A percentile compares a stretch with the other conserved stretches of the same genome.
Evolutionary conservation across 2,329 filamentous ascomycete species (phyloP).

Genomic region (Biscogniauxia mediterranea): DNA sequence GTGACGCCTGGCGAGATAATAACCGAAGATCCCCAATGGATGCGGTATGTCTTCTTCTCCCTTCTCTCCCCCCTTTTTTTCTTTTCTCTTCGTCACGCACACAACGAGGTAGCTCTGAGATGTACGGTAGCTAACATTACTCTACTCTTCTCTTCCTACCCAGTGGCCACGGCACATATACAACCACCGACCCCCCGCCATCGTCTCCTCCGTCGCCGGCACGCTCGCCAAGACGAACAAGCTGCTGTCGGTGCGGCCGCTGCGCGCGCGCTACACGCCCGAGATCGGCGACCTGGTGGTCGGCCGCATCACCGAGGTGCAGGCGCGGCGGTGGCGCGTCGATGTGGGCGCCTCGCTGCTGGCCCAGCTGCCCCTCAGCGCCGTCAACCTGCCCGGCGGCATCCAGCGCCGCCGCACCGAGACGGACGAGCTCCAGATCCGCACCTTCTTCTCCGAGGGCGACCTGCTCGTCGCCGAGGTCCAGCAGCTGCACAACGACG

Average conservation of each 20-base stretch:
- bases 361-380: slow-evolving; percentile 78
- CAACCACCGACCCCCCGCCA: slow-evolving; percentile 63
- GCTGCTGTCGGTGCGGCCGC: slow-evolving; percentile 83
- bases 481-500: slow-evolving; percentile 83
- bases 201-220: slow-evolving; percentile 87
- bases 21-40: slow-evolving; percentile 93
- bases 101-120: neutral
- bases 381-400: slow-evolving; percentile 92
- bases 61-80: neutral
- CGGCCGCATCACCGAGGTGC: slow-evolving; percentile 92
- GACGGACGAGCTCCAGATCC: slow-evolving; percentile 95
- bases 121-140: slow-evolving; percentile 4
- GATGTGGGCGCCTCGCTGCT: slow-evolving; percentile 88
- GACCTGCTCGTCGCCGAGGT: slow-evolving; percentile 94
- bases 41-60: slow-evolving; percentile 56
- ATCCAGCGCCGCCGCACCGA: slow-evolving; percentile 89
- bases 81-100: no score
- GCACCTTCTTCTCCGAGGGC: slow-evolving; percentile 94
- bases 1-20: slow-evolving; percentile 88
- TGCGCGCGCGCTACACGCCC: slow-evolving; percentile 89
- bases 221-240: slow-evolving; percentile 94
- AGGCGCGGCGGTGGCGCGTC: slow-evolving; percentile 89
- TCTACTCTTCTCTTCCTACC: neutral
- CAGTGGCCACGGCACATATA: slow-evolving; percentile 91
- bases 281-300: slow-evolving; percentile 96